These are phyloP conservation scores for Fallopia convolvulus DNA, from an alignment of 148 eudicot species.

Conservation along the genomic window DNA sequence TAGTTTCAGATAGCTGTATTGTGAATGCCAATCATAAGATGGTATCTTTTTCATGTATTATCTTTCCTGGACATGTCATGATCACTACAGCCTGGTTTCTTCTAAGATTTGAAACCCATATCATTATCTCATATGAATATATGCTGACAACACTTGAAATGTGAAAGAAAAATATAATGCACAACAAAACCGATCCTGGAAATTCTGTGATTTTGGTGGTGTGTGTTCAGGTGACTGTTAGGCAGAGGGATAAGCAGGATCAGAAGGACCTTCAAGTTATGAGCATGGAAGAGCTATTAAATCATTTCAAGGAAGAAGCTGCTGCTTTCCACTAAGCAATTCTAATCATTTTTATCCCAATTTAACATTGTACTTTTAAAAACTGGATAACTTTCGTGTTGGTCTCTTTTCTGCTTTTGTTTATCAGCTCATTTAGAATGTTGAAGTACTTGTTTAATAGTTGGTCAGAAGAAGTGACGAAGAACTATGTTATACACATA, in stretches of 20 bases:
- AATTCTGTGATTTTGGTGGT: not conserved
- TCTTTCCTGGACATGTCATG: no score
- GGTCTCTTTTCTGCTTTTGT: no score
- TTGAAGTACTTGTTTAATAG: not conserved
- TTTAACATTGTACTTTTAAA: not conserved
- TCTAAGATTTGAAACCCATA: no score
- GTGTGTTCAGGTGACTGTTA: slow-evolving; percentile 57
- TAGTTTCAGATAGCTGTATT: no score
- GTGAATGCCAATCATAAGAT: no score
- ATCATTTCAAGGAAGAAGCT: slow-evolving; percentile 50
- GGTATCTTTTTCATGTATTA: no score
- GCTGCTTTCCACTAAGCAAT: slow-evolving; percentile 41
- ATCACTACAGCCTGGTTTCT: no score
- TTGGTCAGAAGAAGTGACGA: not conserved
- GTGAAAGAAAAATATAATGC: no score
- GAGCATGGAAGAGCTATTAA: slow-evolving; percentile 47
- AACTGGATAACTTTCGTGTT: not conserved
- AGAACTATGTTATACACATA: not conserved
- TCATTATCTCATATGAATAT: no score
- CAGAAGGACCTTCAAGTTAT: slow-evolving; percentile 30
- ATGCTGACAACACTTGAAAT: no score
- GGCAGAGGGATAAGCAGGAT: slow-evolving; percentile 54
- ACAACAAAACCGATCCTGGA: not conserved
- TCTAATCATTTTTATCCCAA: not conserved
- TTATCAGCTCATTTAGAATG: not conserved